Conservation (phyloP, 1,139 yeast species). For the Geotrichum fermentans region DNA sequence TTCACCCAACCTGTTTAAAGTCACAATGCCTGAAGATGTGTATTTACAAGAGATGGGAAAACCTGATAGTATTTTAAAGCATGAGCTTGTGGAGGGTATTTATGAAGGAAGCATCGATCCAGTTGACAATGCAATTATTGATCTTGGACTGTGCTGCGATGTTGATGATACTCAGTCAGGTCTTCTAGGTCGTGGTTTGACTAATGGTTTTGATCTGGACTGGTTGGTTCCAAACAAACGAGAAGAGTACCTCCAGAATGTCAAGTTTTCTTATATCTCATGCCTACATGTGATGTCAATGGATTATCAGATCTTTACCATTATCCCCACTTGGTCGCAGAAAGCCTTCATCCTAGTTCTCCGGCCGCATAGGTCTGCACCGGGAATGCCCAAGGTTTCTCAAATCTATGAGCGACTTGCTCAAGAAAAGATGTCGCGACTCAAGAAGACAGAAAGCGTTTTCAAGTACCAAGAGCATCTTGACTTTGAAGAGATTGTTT, state of each 20-base stretch:
- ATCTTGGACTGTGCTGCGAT: conserved; percentile 67
- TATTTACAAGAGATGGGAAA: conserved; percentile 54
- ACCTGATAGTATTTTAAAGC: conserved; percentile 61
- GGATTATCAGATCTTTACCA: conserved; percentile 67
- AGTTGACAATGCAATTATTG: conserved; percentile 69
- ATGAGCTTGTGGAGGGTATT: conserved; percentile 59
- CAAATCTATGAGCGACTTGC: conserved; percentile 53
- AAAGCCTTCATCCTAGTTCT: conserved; percentile 53
- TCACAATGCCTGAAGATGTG: conserved; percentile 62
- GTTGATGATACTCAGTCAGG: conserved; percentile 71
- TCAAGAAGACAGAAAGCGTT: conserved; percentile 38
- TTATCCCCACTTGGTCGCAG: conserved; percentile 64
- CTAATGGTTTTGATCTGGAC: conserved; percentile 70
- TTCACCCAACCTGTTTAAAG: conserved; percentile 52
- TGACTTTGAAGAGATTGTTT: conserved; percentile 23
- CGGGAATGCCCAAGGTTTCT: conserved; percentile 54
- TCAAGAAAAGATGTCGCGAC: conserved; percentile 45
- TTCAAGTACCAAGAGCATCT: conserved; percentile 28
- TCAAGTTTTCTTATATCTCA: conserved; percentile 59
- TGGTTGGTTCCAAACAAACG: conserved; percentile 39
- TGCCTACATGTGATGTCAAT: conserved; percentile 69
- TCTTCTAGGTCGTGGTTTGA: conserved; percentile 80
- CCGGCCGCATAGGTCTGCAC: conserved; percentile 67
- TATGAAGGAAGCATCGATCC: conserved; percentile 72
- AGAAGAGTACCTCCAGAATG: conserved; percentile 38